Conservation (phyloP, 2,329 filamentous ascomycete species). For the Claviceps pusilla region DNA sequence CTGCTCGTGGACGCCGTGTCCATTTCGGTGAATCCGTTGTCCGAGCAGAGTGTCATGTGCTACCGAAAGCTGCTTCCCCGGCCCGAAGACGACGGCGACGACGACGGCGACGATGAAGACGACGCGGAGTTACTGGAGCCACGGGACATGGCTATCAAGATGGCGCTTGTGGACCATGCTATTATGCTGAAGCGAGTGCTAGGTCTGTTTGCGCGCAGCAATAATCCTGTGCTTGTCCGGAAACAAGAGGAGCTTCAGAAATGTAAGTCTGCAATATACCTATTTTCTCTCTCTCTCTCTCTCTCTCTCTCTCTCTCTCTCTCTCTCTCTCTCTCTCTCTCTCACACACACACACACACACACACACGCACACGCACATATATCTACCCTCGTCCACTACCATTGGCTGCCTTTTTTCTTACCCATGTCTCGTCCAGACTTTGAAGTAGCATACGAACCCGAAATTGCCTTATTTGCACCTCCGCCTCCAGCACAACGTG, state of each 20-base stretch:
- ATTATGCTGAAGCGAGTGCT: constrained; percentile 75
- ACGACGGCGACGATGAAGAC: constrained; percentile 17
- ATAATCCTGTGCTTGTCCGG: constrained; percentile 40
- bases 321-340: no score
- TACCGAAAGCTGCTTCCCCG: constrained; percentile 62
- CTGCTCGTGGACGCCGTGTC: constrained; percentile 61
- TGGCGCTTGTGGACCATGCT: constrained; percentile 78
- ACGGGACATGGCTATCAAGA: constrained; percentile 65
- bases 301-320: no score
- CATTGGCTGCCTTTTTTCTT: neutral
- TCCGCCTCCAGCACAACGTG: constrained; percentile 24
- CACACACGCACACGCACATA: no score
- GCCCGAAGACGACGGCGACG: constrained; percentile 20
- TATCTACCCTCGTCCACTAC: neutral
- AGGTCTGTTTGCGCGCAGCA: constrained; percentile 49
- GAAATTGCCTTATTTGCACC: constrained; percentile 51
- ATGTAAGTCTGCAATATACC: constrained; percentile 35
- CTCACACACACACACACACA: no score
- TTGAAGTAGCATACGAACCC: constrained; percentile 46
- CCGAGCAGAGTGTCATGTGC: constrained; percentile 61
- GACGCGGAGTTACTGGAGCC: constrained; percentile 32
- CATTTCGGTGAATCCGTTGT: constrained; percentile 58
- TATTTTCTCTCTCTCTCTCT: no score
- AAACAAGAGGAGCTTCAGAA: constrained; percentile 45
- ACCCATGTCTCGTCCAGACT: constrained; percentile 28